These are phyloP conservation scores for Aechmea fasciata DNA, from an alignment of 176 grass and related monocot species.

Conservation along the genomic window DNA sequence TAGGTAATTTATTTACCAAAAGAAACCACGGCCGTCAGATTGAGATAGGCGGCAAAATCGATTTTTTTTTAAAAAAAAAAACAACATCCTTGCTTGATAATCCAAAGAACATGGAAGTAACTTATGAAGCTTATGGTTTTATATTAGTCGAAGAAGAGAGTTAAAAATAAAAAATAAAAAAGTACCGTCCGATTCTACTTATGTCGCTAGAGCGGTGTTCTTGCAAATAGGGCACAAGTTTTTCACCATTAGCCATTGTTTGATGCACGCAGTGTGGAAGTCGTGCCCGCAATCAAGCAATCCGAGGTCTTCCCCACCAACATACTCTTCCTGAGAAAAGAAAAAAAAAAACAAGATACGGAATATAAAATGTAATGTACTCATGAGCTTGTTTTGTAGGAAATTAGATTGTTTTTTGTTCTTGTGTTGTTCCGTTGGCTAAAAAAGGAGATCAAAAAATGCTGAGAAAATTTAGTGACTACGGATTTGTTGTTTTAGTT, in stretches of 20 bases:
- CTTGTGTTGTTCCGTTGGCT: no score
- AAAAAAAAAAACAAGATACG: not conserved
- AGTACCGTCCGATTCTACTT: not conserved
- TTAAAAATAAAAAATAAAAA: not conserved
- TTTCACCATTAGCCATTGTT: slow-evolving; percentile 21
- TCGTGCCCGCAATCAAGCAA: slow-evolving; percentile 25
- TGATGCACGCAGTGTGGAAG: slow-evolving; percentile 28
- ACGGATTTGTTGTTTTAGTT: no score
- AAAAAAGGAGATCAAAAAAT: no score
- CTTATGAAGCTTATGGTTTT: not conserved
- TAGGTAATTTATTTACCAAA: no score
- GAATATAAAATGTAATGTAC: no score
- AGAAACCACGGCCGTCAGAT: no score
- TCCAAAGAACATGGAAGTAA: not conserved
- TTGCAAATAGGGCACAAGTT: slow-evolving; percentile 27
- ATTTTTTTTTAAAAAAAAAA: not conserved
- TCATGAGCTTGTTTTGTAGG: no score
- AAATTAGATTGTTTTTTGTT: no score
- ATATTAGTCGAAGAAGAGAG: not conserved
- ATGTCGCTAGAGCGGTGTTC: slow-evolving; percentile 12
- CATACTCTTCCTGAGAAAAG: slow-evolving; percentile 19
- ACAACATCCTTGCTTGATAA: not conserved
- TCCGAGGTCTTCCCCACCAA: slow-evolving; percentile 16
- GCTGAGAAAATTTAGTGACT: no score
- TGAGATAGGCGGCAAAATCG: no score